These are phyloP conservation scores for Phytomonas serpens DNA, from an alignment of 208 protist species.

Conservation along the genomic window DNA sequence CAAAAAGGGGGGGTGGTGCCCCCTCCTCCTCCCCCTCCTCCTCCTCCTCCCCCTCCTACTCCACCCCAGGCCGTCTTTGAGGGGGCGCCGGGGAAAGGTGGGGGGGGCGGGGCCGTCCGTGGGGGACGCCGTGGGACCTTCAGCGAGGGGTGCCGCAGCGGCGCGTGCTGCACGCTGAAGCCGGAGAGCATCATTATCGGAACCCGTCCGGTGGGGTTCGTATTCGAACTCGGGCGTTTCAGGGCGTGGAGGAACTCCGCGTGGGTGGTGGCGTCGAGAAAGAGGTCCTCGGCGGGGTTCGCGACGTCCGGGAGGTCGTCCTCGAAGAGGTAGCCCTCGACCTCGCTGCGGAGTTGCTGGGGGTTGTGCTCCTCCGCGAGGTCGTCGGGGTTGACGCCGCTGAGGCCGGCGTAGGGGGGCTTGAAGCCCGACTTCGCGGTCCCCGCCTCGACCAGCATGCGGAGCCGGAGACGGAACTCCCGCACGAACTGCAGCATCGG, in stretches of 20 bases:
- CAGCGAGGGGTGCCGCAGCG: constrained; percentile 33
- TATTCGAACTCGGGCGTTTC: constrained; percentile 16
- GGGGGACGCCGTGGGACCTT: too few relatives aligned
- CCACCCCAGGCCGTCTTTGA: too few relatives aligned
- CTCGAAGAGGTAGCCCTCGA: constrained; percentile 59
- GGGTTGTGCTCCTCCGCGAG: constrained; percentile 22
- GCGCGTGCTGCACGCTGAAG: constrained; percentile 54
- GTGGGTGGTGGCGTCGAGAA: background rate
- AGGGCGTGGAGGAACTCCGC: too few relatives aligned
- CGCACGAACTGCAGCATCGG: constrained; percentile 73
- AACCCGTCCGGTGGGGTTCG: constrained; percentile 27
- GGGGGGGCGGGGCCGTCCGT: too few relatives aligned
- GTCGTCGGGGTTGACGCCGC: constrained; percentile 29
- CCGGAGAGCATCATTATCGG: constrained; percentile 68
- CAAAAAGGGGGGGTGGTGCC: too few relatives aligned
- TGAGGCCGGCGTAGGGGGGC: constrained; percentile 23
- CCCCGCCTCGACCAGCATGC: constrained; percentile 45
- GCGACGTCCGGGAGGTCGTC: constrained; percentile 44
- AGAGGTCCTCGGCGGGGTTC: constrained; percentile 23
- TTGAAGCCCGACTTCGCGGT: constrained; percentile 30
- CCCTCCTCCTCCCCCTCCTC: too few relatives aligned
- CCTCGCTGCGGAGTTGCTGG: background rate
- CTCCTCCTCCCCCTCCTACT: too few relatives aligned
- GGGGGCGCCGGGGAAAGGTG: too few relatives aligned
- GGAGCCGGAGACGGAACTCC: constrained; percentile 68